These are phyloP conservation scores for Emydomyces testavorans DNA, from an alignment of 2,329 filamentous ascomycete genomes.

Conservation along the genomic window DNA sequence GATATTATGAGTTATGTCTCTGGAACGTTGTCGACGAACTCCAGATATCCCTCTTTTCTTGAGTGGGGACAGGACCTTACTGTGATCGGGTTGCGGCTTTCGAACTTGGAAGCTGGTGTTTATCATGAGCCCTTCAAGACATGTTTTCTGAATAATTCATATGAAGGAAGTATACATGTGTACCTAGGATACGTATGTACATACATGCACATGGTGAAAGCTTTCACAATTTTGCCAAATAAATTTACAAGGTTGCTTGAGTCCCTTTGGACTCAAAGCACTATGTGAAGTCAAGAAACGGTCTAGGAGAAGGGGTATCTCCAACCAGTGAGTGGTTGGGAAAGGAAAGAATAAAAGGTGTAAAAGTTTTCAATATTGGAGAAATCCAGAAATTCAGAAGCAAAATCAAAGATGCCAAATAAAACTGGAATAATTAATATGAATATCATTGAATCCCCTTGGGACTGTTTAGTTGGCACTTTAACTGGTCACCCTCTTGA, in stretches of 20 bases:
- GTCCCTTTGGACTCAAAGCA: neutral
- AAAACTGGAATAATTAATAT: neutral
- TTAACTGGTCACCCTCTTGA: slow-evolving; percentile 60
- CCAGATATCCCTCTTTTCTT: neutral
- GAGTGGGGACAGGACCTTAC: slow-evolving; percentile 3
- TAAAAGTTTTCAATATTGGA: too few relatives aligned
- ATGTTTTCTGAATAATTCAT: neutral
- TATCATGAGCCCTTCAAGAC: neutral
- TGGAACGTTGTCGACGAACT: neutral
- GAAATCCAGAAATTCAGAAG: slow-evolving; percentile 5
- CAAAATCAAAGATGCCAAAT: slow-evolving; percentile 7
- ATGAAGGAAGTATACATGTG: neutral
- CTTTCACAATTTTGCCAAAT: neutral
- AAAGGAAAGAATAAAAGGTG: slow-evolving; percentile 5
- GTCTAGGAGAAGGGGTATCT: neutral
- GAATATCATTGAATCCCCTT: neutral
- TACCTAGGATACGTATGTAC: neutral
- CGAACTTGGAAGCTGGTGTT: neutral
- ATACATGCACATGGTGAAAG: neutral
- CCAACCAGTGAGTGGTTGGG: neutral
- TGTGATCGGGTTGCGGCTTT: neutral
- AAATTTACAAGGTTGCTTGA: neutral
- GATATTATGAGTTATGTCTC: slow-evolving; percentile 3
- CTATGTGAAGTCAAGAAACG: neutral
- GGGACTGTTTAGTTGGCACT: neutral